Conservation (phyloP, 108 stramenopile species). For the Epithemia pelagica region DNA sequence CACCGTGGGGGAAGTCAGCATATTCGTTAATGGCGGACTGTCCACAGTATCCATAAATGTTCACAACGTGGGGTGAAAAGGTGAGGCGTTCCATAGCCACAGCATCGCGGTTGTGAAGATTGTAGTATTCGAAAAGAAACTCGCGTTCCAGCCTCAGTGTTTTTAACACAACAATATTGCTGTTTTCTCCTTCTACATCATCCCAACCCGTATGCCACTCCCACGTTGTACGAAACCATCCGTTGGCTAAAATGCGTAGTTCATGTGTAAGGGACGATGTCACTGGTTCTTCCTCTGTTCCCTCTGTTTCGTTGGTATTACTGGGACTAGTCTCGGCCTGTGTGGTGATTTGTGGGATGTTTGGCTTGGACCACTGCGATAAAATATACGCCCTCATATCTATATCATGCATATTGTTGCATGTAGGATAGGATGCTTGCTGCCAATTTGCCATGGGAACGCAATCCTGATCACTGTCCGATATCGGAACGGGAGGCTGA, state of each 20-base stretch:
- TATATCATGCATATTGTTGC: conserved; percentile 73
- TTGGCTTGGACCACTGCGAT: conserved; percentile 7
- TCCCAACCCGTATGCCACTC: conserved; percentile 25
- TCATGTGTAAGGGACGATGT: conserved; percentile 1
- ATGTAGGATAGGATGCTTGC: conserved; percentile 50
- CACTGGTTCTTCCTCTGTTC: neutral
- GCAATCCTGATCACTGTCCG: conserved; percentile 22
- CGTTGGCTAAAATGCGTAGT: conserved; percentile 55
- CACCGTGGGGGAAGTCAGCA: conserved; percentile 53
- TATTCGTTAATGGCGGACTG: conserved; percentile 82
- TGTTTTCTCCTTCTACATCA: conserved; percentile 14
- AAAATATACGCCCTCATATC: conserved; percentile 15
- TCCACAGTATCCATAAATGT: conserved; percentile 83
- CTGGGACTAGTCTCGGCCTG: neutral
- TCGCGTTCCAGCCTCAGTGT: conserved; percentile 76
- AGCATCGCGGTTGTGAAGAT: conserved; percentile 78
- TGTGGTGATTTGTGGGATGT: neutral
- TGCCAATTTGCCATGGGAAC: conserved; percentile 61
- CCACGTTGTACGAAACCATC: conserved; percentile 84
- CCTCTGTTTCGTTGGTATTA: neutral
- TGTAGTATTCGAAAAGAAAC: conserved; percentile 72
- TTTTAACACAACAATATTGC: conserved; percentile 60
- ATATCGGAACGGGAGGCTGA: neutral
- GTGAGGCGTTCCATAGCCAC: conserved; percentile 84
- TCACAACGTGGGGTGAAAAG: conserved; percentile 61